phyloP scores from a whole-genome alignment of 2,329 filamentous ascomycete genomes.

The Xylaria sp. region DNA sequence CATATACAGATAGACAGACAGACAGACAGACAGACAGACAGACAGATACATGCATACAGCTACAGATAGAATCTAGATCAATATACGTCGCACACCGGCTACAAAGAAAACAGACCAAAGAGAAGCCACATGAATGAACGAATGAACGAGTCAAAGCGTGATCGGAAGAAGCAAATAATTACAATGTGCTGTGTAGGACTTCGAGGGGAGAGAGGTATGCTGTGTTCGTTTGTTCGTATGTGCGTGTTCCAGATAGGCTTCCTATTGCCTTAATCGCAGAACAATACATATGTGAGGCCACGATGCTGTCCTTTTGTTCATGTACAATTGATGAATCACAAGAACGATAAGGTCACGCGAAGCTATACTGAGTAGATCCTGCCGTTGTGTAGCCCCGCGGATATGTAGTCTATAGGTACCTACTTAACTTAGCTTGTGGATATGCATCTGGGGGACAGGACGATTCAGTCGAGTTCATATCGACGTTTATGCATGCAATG shows the following conservation, averaged over 20 bases:
- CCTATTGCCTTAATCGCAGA: not conserved
- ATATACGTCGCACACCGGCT: constrained; percentile 7
- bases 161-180: not conserved
- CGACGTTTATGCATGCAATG: constrained; percentile 3
- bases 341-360: not conserved
- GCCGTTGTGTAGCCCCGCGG: no score
- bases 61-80: not conserved
- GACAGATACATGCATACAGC: not conserved
- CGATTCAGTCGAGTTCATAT: constrained; percentile 19
- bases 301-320: not conserved
- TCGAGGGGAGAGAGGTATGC: not conserved
- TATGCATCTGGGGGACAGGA: no score
- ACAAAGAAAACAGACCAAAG: not conserved
- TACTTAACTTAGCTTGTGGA: not conserved
- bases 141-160: not conserved
- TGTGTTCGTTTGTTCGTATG: not conserved
- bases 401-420: no score
- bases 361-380: not conserved
- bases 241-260: not conserved
- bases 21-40: no score
- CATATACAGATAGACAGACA: not conserved
- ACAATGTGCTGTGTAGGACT: no score
- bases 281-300: not conserved
- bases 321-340: not conserved
- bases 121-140: not conserved